Evolutionary conservation across 73 alveolate species (phyloP).

Genomic region (Paramecium sonneborni): DNA sequence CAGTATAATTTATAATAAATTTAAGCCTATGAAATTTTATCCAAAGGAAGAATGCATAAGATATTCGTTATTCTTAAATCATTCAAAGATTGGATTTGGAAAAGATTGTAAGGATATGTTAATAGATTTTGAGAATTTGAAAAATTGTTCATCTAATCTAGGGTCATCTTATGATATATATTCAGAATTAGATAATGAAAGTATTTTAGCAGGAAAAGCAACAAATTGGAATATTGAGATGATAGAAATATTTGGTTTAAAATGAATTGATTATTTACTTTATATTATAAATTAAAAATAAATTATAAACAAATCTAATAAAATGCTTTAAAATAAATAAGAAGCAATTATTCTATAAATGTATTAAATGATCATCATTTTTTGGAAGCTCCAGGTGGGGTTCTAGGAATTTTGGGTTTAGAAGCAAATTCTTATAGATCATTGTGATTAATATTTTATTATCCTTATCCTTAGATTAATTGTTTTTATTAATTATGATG

Average conservation of each 20-base stretch:
- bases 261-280: background rate
- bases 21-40: slow-evolving; percentile 43
- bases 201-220: background rate
- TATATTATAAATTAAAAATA: no score
- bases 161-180: background rate
- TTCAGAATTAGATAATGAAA: background rate
- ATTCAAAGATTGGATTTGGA: slow-evolving; percentile 39
- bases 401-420: slow-evolving; percentile 45
- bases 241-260: background rate
- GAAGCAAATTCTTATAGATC: background rate
- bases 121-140: slow-evolving; percentile 9
- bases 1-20: background rate
- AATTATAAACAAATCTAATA: no score
- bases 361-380: background rate
- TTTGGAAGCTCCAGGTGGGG: slow-evolving; percentile 18
- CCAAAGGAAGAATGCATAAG: background rate
- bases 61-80: background rate
- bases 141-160: background rate
- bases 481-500: background rate
- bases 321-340: no score
- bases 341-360: background rate
- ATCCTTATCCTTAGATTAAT: background rate
- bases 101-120: slow-evolving; percentile 16
- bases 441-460: background rate
- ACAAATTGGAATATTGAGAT: slow-evolving; percentile 6